Percentiles rank a stretch among this genome's conserved stretches.
Conservation (phyloP, 805 yeast genomes). For the Lipomyces anomalus region DNA sequence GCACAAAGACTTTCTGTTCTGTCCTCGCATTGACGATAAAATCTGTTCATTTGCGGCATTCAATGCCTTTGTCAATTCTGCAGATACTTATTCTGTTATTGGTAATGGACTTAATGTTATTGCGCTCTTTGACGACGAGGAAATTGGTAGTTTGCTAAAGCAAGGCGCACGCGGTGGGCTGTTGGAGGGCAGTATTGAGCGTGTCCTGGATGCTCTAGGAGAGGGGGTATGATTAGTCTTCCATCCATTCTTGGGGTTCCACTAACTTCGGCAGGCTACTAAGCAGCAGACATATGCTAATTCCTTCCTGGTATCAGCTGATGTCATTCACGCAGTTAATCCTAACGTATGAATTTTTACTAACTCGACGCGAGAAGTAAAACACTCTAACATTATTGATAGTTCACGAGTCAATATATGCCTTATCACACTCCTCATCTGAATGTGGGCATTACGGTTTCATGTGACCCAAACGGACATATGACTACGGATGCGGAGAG, state of each 20-base stretch:
- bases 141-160: slow-evolving; percentile 72
- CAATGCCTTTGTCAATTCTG: slow-evolving; percentile 47
- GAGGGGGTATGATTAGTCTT: no score
- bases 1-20: slow-evolving; percentile 66
- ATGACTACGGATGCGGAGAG: slow-evolving; percentile 80
- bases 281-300: slow-evolving; percentile 46
- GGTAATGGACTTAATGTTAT: slow-evolving; percentile 43
- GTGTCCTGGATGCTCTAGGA: slow-evolving; percentile 37
- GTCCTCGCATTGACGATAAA: slow-evolving; percentile 83
- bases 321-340: slow-evolving; percentile 74
- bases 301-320: slow-evolving; percentile 75
- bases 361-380: no score
- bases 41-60: slow-evolving; percentile 73
- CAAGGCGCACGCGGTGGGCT: slow-evolving; percentile 80
- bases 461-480: slow-evolving; percentile 73
- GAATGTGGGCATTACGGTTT: slow-evolving; percentile 65
- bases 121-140: slow-evolving; percentile 73
- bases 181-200: slow-evolving; percentile 55
- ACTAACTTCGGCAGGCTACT: no score
- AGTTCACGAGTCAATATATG: slow-evolving; percentile 48
- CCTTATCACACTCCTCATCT: slow-evolving; percentile 77
- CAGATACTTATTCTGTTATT: slow-evolving; percentile 33
- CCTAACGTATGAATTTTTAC: no score
- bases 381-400: no score
- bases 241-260: no score